Conservation (phyloP, 768 basidiomycete genomes). For the Amanita pallidorosea region DNA sequence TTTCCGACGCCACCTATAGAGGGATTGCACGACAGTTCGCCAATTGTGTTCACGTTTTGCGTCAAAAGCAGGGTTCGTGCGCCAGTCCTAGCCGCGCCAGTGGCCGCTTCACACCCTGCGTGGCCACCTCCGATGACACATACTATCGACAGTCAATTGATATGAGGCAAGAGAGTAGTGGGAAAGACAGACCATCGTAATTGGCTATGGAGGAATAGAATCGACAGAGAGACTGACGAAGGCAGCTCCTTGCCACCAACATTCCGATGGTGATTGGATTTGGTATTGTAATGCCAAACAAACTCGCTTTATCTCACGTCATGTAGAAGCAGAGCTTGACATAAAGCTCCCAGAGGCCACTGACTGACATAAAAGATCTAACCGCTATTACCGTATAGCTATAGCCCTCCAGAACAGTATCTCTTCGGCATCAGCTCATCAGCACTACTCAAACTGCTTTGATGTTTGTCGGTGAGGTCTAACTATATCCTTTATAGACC, state of each 20-base stretch:
- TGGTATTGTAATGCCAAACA: background rate
- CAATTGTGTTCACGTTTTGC: conserved; percentile 72
- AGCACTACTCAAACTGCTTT: too few relatives aligned
- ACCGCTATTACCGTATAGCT: too few relatives aligned
- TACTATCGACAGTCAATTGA: conserved; percentile 26
- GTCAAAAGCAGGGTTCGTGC: conserved; percentile 76
- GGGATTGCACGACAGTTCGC: conserved; percentile 83
- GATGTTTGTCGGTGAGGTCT: too few relatives aligned
- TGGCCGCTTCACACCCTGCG: conserved; percentile 88
- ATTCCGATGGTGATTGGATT: background rate
- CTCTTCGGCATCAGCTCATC: too few relatives aligned
- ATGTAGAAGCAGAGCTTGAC: too few relatives aligned
- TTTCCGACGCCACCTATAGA: conserved; percentile 90
- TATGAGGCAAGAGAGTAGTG: background rate
- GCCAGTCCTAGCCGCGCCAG: conserved; percentile 75
- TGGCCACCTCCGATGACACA: conserved; percentile 90
- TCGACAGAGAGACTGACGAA: background rate
- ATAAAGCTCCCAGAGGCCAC: too few relatives aligned
- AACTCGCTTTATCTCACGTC: too few relatives aligned
- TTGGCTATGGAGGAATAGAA: conserved; percentile 1
- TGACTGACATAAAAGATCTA: too few relatives aligned
- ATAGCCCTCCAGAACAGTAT: too few relatives aligned
- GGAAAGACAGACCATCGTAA: conserved; percentile 2
- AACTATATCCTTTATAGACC: too few relatives aligned
- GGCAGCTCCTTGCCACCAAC: background rate